These are phyloP conservation scores for Aspergillus sp. DNA, from an alignment of 2,329 filamentous ascomycete species.

Conservation along the genomic window DNA sequence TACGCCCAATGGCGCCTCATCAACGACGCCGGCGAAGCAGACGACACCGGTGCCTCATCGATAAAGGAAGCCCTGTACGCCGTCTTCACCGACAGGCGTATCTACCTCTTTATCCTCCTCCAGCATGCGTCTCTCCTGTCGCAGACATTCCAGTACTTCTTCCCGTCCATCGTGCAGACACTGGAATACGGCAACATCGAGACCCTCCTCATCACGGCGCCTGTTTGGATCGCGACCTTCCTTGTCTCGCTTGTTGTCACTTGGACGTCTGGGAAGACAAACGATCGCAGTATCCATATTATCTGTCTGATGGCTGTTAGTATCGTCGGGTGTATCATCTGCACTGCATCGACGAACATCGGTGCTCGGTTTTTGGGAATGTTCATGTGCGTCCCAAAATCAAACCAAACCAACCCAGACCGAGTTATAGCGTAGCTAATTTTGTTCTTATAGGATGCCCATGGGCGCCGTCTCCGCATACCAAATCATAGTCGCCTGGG, in stretches of 20 bases:
- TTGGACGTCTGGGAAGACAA: constrained; percentile 53
- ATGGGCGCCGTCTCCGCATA: constrained; percentile 51
- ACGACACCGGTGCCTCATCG: constrained; percentile 41
- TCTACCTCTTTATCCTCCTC: constrained; percentile 46
- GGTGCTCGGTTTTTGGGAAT: constrained; percentile 62
- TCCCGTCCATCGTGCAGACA: constrained; percentile 63
- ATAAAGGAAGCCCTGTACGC: constrained; percentile 47
- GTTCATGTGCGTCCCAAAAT: constrained; percentile 46
- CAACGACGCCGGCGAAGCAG: constrained; percentile 49
- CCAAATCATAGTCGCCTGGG: constrained; percentile 47
- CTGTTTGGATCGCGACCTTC: constrained; percentile 59
- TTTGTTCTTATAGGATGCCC: constrained; percentile 41
- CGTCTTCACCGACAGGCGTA: constrained; percentile 30
- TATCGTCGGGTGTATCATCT: constrained; percentile 56
- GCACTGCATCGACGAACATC: constrained; percentile 50
- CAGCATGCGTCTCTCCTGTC: constrained; percentile 50
- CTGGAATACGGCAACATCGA: constrained; percentile 55
- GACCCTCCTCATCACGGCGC: constrained; percentile 48
- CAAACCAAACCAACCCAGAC: too few relatives aligned
- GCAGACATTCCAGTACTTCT: constrained; percentile 65
- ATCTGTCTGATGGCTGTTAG: constrained; percentile 54
- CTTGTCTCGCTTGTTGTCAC: constrained; percentile 56
- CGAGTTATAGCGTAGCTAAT: too few relatives aligned
- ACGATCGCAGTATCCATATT: constrained; percentile 60
- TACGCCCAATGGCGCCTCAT: constrained; percentile 55